Evolutionary conservation across 2,329 filamentous ascomycete species (phyloP).

Genomic region (Penicillium sp.): DNA sequence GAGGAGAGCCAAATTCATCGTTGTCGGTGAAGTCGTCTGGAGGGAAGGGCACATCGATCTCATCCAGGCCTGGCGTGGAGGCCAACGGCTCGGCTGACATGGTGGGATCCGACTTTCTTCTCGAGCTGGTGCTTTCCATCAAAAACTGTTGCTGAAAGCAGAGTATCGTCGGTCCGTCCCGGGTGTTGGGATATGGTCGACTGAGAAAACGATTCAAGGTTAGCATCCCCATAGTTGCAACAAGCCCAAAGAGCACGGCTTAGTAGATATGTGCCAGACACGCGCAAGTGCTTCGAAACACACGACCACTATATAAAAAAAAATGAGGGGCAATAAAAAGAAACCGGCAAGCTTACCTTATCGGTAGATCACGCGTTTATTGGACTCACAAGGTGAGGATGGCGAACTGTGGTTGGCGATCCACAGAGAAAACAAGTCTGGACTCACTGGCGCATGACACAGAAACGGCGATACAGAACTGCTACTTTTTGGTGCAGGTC

Average conservation of each 20-base stretch:
- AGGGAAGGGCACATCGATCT: slow-evolving; percentile 27
- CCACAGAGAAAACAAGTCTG: slow-evolving; percentile 4
- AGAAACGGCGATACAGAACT: neutral
- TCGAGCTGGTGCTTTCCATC: slow-evolving; percentile 29
- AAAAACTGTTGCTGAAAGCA: slow-evolving; percentile 38
- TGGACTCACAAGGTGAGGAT: slow-evolving; percentile 6
- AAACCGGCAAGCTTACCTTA: slow-evolving; percentile 4
- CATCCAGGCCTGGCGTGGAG: slow-evolving; percentile 26
- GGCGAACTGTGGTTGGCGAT: slow-evolving; percentile 13
- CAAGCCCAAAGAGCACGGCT: neutral
- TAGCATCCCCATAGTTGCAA: slow-evolving; percentile 36
- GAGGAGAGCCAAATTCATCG: slow-evolving; percentile 32
- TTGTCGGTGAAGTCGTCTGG: slow-evolving; percentile 25
- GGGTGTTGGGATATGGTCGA: slow-evolving; percentile 33
- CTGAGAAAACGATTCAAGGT: slow-evolving; percentile 38
- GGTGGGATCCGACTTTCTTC: slow-evolving; percentile 23
- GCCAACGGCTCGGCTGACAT: slow-evolving; percentile 23
- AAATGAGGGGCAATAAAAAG: neutral
- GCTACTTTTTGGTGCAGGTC: neutral
- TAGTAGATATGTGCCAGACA: neutral
- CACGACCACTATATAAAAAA: neutral
- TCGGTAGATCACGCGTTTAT: slow-evolving; percentile 1
- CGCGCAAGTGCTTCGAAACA: neutral
- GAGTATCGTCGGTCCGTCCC: slow-evolving; percentile 37
- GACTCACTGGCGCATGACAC: slow-evolving; percentile 2